A percentile compares a stretch with the other conserved stretches of the same genome.
Conservation (phyloP, 2,329 filamentous ascomycete genomes). For the Aspergillus transmontanensis region DNA sequence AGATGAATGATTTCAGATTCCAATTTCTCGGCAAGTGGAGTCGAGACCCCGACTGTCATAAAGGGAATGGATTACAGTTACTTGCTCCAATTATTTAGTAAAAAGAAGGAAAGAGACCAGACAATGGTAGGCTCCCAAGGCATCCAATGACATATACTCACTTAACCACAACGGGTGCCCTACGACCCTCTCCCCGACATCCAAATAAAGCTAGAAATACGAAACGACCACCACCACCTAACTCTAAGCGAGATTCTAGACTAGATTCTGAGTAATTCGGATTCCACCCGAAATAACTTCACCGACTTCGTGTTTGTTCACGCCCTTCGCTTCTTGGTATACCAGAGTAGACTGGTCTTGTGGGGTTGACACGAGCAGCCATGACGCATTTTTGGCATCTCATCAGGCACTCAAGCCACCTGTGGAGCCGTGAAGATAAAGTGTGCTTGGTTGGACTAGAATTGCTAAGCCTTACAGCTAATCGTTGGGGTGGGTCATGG, state of each 20-base stretch:
- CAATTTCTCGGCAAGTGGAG: background rate
- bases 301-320: constrained; percentile 7
- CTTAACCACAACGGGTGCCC: background rate
- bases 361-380: constrained; percentile 4
- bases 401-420: background rate
- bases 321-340: constrained; percentile 8
- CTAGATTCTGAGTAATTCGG: background rate
- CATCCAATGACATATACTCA: background rate
- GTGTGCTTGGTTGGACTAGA: background rate
- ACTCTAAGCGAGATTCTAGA: constrained; percentile 1
- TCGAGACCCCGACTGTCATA: background rate
- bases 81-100: background rate
- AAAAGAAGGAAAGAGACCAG: background rate
- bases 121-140: background rate
- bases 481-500: background rate
- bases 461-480: constrained; percentile 9
- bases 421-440: background rate
- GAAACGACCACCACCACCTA: background rate
- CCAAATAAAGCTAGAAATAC: background rate
- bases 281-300: background rate
- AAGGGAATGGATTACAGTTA: no score
- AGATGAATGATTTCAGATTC: background rate
- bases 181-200: background rate
- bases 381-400: background rate
- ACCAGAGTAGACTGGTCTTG: background rate